These are phyloP conservation scores for Saccharomyces hybrid DNA, from an alignment of 1,139 yeast species.

Conservation along the genomic window DNA sequence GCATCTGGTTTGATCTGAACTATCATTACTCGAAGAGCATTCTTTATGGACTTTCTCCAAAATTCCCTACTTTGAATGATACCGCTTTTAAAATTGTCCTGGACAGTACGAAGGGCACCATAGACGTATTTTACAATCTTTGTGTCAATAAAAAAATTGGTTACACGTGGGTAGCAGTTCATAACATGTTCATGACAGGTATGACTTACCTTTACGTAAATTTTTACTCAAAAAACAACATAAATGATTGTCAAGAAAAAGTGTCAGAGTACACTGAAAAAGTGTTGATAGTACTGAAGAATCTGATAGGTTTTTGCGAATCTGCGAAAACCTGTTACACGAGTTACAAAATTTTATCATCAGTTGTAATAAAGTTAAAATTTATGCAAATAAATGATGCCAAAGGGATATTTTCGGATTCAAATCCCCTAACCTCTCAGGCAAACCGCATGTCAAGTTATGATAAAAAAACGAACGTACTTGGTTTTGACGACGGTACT, in stretches of 20 bases:
- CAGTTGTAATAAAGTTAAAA: conserved; percentile 60
- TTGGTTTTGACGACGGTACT: conserved; percentile 5
- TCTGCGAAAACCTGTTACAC: conserved; percentile 70
- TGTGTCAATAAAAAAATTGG: conserved; percentile 53
- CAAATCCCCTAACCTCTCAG: background rate
- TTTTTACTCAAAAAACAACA: conserved; percentile 55
- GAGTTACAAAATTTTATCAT: conserved; percentile 61
- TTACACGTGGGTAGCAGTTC: conserved; percentile 92
- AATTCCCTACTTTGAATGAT: conserved; percentile 45
- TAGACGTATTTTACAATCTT: conserved; percentile 53
- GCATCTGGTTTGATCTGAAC: conserved; percentile 47
- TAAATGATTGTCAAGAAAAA: conserved; percentile 40
- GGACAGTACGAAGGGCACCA: conserved; percentile 58
- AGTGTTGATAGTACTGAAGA: conserved; percentile 53
- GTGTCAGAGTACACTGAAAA: conserved; percentile 49
- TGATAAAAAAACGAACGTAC: background rate
- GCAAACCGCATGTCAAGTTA: background rate
- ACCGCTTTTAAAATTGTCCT: conserved; percentile 52
- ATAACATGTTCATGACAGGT: conserved; percentile 82
- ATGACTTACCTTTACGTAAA: conserved; percentile 72
- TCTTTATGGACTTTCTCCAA: conserved; percentile 72
- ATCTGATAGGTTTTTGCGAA: conserved; percentile 63
- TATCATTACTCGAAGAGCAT: conserved; percentile 68
- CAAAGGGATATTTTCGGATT: conserved; percentile 21
- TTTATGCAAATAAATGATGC: conserved; percentile 25